A percentile compares a stretch with the other conserved stretches of the same genome.
Evolutionary conservation across 2,329 filamentous ascomycete species (phyloP).

Genomic region (Colletotrichum sublineola): DNA sequence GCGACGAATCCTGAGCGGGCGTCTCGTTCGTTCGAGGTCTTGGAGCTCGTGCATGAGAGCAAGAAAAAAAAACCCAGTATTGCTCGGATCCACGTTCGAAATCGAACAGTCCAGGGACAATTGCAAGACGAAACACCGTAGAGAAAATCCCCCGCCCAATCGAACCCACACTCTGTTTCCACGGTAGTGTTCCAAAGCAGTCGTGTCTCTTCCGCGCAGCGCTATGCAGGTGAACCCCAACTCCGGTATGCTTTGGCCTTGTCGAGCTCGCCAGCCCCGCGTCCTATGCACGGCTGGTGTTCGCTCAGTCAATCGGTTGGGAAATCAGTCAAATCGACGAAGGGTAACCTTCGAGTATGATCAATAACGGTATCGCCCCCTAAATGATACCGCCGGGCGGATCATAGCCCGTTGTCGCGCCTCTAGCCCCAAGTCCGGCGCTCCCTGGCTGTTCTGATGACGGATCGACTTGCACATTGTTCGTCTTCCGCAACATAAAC

Average conservation of each 20-base stretch:
- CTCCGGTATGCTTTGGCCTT: constrained; percentile 38
- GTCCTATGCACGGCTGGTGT: constrained; percentile 22
- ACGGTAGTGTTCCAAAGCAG: constrained; percentile 39
- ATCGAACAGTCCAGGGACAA: constrained; percentile 36
- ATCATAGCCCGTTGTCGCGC: constrained; percentile 64
- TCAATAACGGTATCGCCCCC: constrained; percentile 38
- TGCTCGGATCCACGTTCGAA: constrained; percentile 38
- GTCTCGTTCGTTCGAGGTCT: constrained; percentile 22
- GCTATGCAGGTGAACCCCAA: constrained; percentile 43
- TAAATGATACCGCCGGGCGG: constrained; percentile 73
- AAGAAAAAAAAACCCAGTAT: constrained; percentile 22
- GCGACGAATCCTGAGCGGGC: constrained; percentile 12
- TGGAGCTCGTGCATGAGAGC: constrained; percentile 23
- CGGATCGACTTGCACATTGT: constrained; percentile 63
- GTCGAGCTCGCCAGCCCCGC: constrained; percentile 30
- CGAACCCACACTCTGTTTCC: constrained; percentile 35
- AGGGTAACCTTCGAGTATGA: constrained; percentile 31
- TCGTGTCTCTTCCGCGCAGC: constrained; percentile 37
- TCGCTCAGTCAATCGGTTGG: constrained; percentile 17
- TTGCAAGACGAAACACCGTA: constrained; percentile 39
- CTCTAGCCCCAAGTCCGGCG: constrained; percentile 62
- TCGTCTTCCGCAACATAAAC: constrained; percentile 92
- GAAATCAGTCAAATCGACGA: constrained; percentile 36
- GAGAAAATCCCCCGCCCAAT: constrained; percentile 31
- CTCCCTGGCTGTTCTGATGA: constrained; percentile 64